Base-by-base conservation (phyloP, 2,329 filamentous ascomycete genomes). In the Cercospora sojina region DNA sequence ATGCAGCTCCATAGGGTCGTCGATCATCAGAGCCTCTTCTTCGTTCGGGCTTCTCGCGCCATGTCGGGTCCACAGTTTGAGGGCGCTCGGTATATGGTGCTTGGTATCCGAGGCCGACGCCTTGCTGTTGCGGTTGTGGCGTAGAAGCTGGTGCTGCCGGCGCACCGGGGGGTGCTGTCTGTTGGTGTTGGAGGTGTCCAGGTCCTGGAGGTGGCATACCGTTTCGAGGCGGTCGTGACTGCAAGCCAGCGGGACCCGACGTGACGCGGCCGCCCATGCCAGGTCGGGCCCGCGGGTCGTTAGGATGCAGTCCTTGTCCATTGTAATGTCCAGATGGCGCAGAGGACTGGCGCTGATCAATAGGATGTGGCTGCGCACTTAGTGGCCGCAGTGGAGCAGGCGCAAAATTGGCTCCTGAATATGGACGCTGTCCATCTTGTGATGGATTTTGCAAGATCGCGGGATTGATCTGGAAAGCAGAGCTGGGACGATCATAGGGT, bases 401-500 rank as follows among this genome's bases (percentile, higher is more conserved):
- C 25, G 65, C 65, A 20, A 68, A 60, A 2, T 69, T 67, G 13
- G 57, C 61, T 12, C 62, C 47, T 13, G 67, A 56, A 56, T 72
- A 72, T 18, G 70, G 70, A 18, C 71, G 64, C 16, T 62, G 62
- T 59, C 57, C 58, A 29, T 41, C 64, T 23, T 69, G 66, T 18
- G 72, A 67, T 13, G 76, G 76, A 31, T 65, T 70, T 10, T 74
- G 69, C 13, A 76, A 76, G 4, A 80, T 68, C 32, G 82, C 78
- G 5, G 83, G 81, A 67, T 81, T 81, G 67, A 86, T 79, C 55
- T 82, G 82, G 76, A 86, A 86, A 5, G 84, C 83, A 16, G 82
- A 82, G 13, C 77, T 80, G 49, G 82, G 74, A 79, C 84, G 70
- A 83, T 84, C 72, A 84, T 86, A 85, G 81, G 70, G 83, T n/a